A percentile compares a stretch with the other conserved stretches of the same genome.
Evolutionary conservation across 2,329 filamentous ascomycete species (phyloP).

Genomic region (Colletotrichum ledebouriae): DNA sequence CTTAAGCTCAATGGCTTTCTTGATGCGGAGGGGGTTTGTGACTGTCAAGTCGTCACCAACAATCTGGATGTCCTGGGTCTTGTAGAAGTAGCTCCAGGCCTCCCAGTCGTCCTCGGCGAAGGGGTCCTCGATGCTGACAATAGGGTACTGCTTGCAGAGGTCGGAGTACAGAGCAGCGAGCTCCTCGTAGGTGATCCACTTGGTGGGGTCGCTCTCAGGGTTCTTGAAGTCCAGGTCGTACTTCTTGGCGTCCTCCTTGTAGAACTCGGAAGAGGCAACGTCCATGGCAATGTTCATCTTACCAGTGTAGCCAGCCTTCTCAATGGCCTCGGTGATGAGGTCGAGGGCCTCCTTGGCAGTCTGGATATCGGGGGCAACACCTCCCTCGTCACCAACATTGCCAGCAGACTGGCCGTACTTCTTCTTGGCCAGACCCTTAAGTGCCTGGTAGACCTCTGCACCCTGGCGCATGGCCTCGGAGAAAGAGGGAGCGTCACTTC

Average conservation of each 20-base stretch:
- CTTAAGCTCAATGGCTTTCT: constrained; percentile 99
- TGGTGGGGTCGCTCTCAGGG: constrained; percentile 92
- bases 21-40: constrained; percentile 98
- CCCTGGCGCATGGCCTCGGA: constrained; percentile 96
- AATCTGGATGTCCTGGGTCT: constrained; percentile 98
- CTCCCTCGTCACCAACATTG: constrained; percentile 99
- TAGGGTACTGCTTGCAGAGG: constrained; percentile 94
- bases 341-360: constrained; percentile 96
- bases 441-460: constrained; percentile 97
- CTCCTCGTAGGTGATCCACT: constrained; percentile 99
- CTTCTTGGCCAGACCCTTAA: constrained; percentile 98
- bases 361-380: constrained; percentile 99
- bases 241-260: constrained; percentile 97
- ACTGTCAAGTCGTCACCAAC: constrained; percentile 99
- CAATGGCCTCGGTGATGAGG: constrained; percentile 94
- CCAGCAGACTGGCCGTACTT: constrained; percentile 99
- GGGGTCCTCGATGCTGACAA: constrained; percentile 98
- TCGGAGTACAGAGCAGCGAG: constrained; percentile 92
- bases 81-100: constrained; percentile 99
- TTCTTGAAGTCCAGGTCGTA: constrained; percentile 99
- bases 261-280: constrained; percentile 99
- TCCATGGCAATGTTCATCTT: constrained; percentile 99
- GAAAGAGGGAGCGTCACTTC: constrained; percentile 86
- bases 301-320: constrained; percentile 94
- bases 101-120: constrained; percentile 99